These are phyloP conservation scores for Plasmodium blacklocki DNA, from an alignment of 169 alveolate species.

Conservation along the genomic window DNA sequence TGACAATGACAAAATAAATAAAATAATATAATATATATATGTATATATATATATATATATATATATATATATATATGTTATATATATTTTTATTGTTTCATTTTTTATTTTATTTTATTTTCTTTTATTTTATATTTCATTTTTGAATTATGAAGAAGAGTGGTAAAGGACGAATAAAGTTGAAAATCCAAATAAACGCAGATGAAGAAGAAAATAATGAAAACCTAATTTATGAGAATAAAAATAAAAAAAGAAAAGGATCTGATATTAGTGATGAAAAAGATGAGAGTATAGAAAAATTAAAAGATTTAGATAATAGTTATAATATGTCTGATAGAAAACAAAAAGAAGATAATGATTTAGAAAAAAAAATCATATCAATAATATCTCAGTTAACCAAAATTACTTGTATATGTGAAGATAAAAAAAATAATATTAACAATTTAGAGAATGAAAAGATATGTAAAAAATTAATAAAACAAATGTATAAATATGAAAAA, in stretches of 20 bases:
- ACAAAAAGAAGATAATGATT: slow-evolving; percentile 30
- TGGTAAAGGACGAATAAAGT: slow-evolving; percentile 57
- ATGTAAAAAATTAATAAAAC: slow-evolving; percentile 38
- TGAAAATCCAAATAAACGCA: slow-evolving; percentile 30
- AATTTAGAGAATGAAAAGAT: slow-evolving; percentile 19
- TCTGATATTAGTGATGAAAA: slow-evolving; percentile 18
- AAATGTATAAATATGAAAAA: slow-evolving; percentile 75
- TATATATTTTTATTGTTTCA: background rate
- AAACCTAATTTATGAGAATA: background rate
- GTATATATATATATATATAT: too few species aligned
- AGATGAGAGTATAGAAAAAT: slow-evolving; percentile 32
- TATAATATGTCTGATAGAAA: slow-evolving; percentile 21
- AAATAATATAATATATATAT: too few species aligned
- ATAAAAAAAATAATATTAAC: slow-evolving; percentile 35
- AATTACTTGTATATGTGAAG: slow-evolving; percentile 70
- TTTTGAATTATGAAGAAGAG: slow-evolving; percentile 5
- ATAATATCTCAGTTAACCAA: slow-evolving; percentile 65
- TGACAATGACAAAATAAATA: too few species aligned
- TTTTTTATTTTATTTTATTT: background rate
- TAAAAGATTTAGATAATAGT: slow-evolving; percentile 30
- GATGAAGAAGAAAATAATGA: slow-evolving; percentile 32
- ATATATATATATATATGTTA: too few species aligned
- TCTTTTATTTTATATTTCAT: background rate
- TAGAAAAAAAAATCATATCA: slow-evolving; percentile 57
- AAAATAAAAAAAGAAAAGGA: slow-evolving; percentile 3